Base-by-base conservation (phyloP, 2,329 filamentous ascomycete genomes). In the Colletotrichum orchidophilum region DNA sequence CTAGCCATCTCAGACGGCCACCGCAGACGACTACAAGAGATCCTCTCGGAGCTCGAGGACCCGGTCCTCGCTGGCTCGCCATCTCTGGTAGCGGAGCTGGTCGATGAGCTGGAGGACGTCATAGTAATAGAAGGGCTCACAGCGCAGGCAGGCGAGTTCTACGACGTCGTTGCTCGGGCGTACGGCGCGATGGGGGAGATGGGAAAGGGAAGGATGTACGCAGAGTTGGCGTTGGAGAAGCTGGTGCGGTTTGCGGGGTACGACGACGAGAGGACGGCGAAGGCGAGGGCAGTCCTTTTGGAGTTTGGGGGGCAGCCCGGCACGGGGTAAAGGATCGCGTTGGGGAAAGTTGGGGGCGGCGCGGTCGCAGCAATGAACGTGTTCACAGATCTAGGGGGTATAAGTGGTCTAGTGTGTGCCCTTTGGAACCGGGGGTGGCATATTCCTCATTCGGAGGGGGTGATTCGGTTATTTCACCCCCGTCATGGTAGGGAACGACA, bases 141-240 rank as follows among this genome's bases (percentile, higher is more conserved):
- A 53, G 75, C 76, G 26, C 75, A 77, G 29, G 39, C 75, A 5
- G 75, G 77, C 7, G 77, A 76, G 24, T 73, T 77, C 26, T 74
- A 77, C 50, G 72, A 60, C 35, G 73, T 74, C 5, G 27, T 77
- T 2, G 75, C 76, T 2, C 60, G 73, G 9, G 69, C 73, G 9
- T 76, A 76, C 58, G 63, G 67, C 11, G 63, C 66, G 24, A 70
- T 76, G 52, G 76, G 76, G 5, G 75, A 77, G 39, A 9, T 68
- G 11, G 67, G 62, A 3, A 42, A 62, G 59, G 77, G 75, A 12
- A 70, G 46, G 49, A 69, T 49, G 35, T 76, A 75, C 33, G 77
- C 72, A 2, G 35, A 62, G 66, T 26, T 70, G 55, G 76, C 76
- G 21, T 57, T 74, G 27, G 70, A 71, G 29, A 73, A 75, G 50